Percentiles rank a stretch among this genome's conserved stretches.
These are phyloP conservation scores for Rutidosis leptorrhynchoides DNA, from an alignment of 129 eudicot species.

Conservation along the genomic window DNA sequence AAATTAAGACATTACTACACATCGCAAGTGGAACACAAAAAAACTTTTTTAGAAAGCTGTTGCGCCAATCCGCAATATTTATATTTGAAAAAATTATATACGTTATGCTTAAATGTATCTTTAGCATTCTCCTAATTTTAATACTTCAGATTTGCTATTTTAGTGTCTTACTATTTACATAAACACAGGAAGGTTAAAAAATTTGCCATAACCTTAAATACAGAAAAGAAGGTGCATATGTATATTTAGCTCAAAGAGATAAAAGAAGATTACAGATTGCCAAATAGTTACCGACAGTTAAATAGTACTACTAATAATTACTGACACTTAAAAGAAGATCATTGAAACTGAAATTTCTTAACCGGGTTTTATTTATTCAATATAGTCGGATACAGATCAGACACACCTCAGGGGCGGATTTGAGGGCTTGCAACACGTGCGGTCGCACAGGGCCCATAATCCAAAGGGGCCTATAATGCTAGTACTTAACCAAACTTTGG, in stretches of 20 bases:
- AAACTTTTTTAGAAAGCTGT: background rate
- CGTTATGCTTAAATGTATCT: too few relatives aligned
- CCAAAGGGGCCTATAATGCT: too few relatives aligned
- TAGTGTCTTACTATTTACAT: background rate
- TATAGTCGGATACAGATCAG: too few relatives aligned
- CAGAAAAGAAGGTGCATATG: background rate
- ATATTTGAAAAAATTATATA: background rate
- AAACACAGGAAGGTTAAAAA: background rate
- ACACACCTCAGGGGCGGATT: too few relatives aligned
- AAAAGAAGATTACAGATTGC: background rate
- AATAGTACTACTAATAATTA: background rate
- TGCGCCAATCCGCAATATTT: background rate
- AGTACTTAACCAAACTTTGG: too few relatives aligned
- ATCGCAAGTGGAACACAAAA: background rate
- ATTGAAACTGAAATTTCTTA: too few relatives aligned
- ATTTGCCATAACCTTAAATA: background rate
- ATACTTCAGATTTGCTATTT: background rate
- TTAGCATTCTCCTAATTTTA: too few relatives aligned
- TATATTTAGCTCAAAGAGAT: background rate
- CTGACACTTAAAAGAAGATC: too few relatives aligned
- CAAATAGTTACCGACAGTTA: background rate
- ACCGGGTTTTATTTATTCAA: too few relatives aligned
- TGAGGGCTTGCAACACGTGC: too few relatives aligned
- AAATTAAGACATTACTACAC: background rate
- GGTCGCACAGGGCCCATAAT: too few relatives aligned